Conservation (phyloP, 208 protist species). For the Balamuthia mandrillaris region DNA sequence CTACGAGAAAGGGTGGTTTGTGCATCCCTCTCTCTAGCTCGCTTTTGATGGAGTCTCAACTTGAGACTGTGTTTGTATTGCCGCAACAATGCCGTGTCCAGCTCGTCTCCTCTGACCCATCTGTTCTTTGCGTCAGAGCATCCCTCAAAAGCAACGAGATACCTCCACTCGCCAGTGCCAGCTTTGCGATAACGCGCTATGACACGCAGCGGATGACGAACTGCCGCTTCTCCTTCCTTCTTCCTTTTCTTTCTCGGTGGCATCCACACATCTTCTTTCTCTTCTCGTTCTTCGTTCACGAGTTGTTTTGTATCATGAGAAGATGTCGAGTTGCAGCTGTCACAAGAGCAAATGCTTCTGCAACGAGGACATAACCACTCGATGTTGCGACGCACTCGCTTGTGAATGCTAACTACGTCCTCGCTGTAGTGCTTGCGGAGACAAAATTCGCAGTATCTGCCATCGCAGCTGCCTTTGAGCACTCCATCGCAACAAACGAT, state of each 20-base stretch:
- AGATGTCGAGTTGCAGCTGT: background rate
- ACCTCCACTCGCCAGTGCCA: slow-evolving; percentile 22
- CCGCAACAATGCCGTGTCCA: background rate
- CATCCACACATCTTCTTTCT: background rate
- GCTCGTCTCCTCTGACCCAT: background rate
- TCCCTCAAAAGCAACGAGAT: slow-evolving; percentile 1
- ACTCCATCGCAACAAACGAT: slow-evolving; percentile 19
- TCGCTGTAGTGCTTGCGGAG: slow-evolving; percentile 25
- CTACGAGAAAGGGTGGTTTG: too few relatives aligned
- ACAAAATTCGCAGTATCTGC: slow-evolving; percentile 14
- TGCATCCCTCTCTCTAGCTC: too few relatives aligned
- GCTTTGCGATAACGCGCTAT: background rate
- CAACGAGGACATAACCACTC: slow-evolving; percentile 17
- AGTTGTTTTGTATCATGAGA: too few relatives aligned
- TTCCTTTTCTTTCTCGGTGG: background rate
- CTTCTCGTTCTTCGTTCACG: too few relatives aligned
- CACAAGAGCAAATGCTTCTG: background rate
- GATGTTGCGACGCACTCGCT: background rate
- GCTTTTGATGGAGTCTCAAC: background rate
- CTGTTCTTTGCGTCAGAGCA: background rate
- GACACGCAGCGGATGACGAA: background rate
- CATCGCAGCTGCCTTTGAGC: background rate
- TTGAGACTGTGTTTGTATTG: slow-evolving; percentile 3
- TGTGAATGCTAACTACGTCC: slow-evolving; percentile 22
- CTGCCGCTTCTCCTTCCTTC: background rate